Evolutionary conservation across 2,329 filamentous ascomycete species (phyloP).

Genomic region (Lasiodiplodia citricola): DNA sequence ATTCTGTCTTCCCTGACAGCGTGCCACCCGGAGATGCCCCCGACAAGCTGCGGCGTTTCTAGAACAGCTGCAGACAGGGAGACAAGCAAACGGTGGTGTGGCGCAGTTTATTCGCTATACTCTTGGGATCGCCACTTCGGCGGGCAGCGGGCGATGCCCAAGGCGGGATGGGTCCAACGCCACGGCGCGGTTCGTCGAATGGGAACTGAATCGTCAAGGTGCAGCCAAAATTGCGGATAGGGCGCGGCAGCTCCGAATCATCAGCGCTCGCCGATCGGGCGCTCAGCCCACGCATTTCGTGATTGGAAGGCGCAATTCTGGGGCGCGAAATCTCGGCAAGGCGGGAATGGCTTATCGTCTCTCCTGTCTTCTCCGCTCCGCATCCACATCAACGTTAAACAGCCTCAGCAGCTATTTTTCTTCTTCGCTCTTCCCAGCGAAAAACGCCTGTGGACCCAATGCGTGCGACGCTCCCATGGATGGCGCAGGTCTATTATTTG

Average conservation of each 20-base stretch:
- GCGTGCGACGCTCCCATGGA: slow-evolving; percentile 15
- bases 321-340: not conserved
- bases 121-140: not conserved
- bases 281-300: not conserved
- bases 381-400: slow-evolving; percentile 9
- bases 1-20: not conserved
- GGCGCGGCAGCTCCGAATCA: not conserved
- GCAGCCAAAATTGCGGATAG: not conserved
- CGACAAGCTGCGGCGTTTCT: not conserved
- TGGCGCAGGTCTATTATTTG: not conserved
- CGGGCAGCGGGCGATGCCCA: not conserved
- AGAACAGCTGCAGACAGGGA: not conserved
- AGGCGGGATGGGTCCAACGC: not conserved
- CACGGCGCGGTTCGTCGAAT: not conserved
- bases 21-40: not conserved
- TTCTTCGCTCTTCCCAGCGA: not conserved
- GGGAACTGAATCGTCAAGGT: not conserved
- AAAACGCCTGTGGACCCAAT: not conserved
- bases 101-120: not conserved
- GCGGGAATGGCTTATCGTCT: slow-evolving; percentile 5
- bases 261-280: not conserved
- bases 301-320: not conserved
- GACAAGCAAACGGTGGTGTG: not conserved
- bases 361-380: not conserved
- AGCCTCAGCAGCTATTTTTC: not conserved